These are phyloP conservation scores for Fraxinus greggii DNA, from an alignment of 305 asterid species.

Conservation along the genomic window DNA sequence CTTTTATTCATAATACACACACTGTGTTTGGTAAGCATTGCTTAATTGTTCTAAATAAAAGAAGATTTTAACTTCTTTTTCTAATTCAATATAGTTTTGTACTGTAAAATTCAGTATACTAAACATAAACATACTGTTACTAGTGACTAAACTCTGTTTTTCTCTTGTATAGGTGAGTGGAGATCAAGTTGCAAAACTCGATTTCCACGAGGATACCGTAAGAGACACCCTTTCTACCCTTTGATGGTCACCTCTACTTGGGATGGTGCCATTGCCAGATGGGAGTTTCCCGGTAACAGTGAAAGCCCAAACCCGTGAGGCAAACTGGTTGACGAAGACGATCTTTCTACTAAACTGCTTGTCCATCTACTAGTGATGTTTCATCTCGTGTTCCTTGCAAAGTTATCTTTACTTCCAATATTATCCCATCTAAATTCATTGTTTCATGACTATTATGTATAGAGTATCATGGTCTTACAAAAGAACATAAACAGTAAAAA, in stretches of 20 bases:
- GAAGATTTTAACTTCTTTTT: too few relatives aligned
- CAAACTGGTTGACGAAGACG: conserved; percentile 41
- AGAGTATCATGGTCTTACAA: background rate
- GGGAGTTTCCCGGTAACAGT: conserved; percentile 68
- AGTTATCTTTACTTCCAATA: background rate
- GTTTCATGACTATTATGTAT: background rate
- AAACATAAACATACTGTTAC: background rate
- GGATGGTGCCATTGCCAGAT: conserved; percentile 74
- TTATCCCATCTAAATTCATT: background rate
- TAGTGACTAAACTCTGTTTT: background rate
- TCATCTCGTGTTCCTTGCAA: background rate
- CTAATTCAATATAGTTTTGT: background rate
- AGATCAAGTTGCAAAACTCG: conserved; percentile 58
- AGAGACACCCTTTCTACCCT: conserved; percentile 89
- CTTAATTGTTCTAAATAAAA: too few relatives aligned
- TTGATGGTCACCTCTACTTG: conserved; percentile 74
- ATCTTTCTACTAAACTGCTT: conserved; percentile 20
- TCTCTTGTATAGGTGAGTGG: conserved; percentile 51
- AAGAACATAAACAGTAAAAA: background rate
- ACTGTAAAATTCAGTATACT: background rate
- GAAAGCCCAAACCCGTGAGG: conserved; percentile 29
- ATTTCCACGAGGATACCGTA: conserved; percentile 66
- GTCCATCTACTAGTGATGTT: background rate
- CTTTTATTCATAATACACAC: too few relatives aligned
- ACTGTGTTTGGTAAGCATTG: background rate